Evolutionary conservation across 2,329 filamentous ascomycete species (phyloP), one percentile per base, ranked within the genome.

Genomic region (Ceratocystis alfenasii): DNA sequence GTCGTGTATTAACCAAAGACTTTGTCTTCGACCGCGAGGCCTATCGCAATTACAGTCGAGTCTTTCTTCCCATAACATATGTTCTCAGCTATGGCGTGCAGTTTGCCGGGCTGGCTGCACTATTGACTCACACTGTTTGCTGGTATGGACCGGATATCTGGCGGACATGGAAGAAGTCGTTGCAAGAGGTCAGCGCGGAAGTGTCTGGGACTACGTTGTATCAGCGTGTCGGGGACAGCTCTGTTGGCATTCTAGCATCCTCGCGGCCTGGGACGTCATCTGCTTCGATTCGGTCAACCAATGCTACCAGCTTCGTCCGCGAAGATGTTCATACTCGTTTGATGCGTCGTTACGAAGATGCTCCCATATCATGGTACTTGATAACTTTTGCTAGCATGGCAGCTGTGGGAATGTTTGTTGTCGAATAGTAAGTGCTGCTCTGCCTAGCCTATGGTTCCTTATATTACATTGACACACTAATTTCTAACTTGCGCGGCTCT

Each of bases 71-170:
- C 1, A 90, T 94, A 68, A 94, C 90, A 0, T 95, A 94, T 72
- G 88, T 92, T 22, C 79, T 95, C 50, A 92, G 89, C 72, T 95
- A 95, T 70, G 90, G 87, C 2, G 82, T 95, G 28, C 90, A 94
- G 71, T 95, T 95, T 73, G 90, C 90, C 12, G 88, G 87, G 1
- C 78, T 95, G 22, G 87, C 89, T 28, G 87, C 89, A 1, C 78
- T 95, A 12, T 77, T 95, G 20, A 90, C 89, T 0, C 90, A 95
- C 72, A 95, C 90, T 0, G 78, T 83, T 25, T 89, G 90, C 72
- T 94, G 90, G 89, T 89, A 95, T 71, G 90, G 90, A 15, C 83
- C 82, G 70, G 90, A 94, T 72, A 93, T 95, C 22, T 87, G 83
- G 84, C 83, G 79, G 50, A 89, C 92, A 70, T 90, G 88, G 81